Evolutionary conservation across 306 rosid species (phyloP).

Genomic region (Medicago ruthenica): DNA sequence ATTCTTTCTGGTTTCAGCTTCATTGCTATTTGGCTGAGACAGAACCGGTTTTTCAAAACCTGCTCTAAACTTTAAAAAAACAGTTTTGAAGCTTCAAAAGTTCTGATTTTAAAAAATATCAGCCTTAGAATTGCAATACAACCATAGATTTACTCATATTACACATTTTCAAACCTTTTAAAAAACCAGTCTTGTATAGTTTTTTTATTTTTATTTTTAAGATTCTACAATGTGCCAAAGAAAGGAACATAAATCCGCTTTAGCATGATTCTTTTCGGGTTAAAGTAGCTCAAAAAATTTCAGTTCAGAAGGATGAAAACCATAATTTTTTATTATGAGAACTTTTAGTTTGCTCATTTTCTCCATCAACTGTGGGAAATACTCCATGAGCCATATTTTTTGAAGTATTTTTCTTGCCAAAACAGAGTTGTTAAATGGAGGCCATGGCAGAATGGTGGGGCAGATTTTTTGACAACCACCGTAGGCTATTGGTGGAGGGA

Average conservation of each 20-base stretch:
- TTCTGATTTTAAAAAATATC: no score
- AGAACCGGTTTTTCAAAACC: no score
- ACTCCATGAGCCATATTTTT: background rate
- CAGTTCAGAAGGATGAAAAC: slow-evolving; percentile 43
- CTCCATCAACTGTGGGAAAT: background rate
- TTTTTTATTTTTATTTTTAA: slow-evolving; percentile 11
- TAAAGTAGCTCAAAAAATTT: no score
- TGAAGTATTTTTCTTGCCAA: background rate
- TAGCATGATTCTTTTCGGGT: no score
- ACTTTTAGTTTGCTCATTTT: slow-evolving; percentile 59
- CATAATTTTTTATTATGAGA: slow-evolving; percentile 53
- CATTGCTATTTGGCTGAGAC: no score
- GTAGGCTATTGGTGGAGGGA: background rate
- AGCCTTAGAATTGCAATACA: background rate
- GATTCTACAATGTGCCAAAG: slow-evolving; percentile 28
- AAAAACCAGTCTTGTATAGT: background rate
- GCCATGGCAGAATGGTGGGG: background rate
- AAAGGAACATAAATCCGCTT: slow-evolving; percentile 43
- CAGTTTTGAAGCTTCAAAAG: background rate
- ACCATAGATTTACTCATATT: background rate
- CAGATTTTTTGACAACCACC: background rate
- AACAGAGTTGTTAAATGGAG: background rate
- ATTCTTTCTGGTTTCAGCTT: no score
- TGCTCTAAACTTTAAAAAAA: no score
- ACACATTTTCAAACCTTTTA: background rate